Evolutionary conservation across 2,329 filamentous ascomycete species (phyloP).

Genomic region (Fusarium virguliforme): DNA sequence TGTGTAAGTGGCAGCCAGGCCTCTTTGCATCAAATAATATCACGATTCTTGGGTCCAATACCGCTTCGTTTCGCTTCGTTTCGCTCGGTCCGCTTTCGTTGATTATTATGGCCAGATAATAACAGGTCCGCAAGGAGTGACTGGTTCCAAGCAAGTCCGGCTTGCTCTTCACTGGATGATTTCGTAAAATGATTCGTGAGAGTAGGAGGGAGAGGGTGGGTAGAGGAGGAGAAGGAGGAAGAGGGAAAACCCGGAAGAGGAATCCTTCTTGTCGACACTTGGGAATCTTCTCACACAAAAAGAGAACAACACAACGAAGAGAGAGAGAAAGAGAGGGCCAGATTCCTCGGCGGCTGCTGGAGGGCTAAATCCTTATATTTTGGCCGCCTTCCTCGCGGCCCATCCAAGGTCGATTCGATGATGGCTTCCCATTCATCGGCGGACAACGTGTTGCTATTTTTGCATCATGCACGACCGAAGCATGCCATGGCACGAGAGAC

Average conservation of each 20-base stretch:
- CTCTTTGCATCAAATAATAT: conserved; percentile 50
- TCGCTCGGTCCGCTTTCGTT: conserved; percentile 37
- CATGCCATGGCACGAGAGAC: conserved; percentile 51
- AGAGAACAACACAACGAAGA: conserved; percentile 54
- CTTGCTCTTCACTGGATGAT: conserved; percentile 67
- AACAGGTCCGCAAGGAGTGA: conserved; percentile 60
- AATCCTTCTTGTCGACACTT: conserved; percentile 63
- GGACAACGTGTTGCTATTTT: conserved; percentile 57
- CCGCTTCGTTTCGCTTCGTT: conserved; percentile 1
- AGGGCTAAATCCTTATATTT: conserved; percentile 73
- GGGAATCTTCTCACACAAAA: conserved; percentile 57
- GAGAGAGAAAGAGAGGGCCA: conserved; percentile 57
- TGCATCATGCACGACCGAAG: conserved; percentile 52
- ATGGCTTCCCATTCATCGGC: conserved; percentile 42
- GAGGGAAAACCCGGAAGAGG: conserved; percentile 53
- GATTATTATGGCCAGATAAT: conserved; percentile 38
- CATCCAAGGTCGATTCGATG: conserved; percentile 50
- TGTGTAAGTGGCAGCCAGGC: conserved; percentile 49
- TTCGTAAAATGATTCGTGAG: conserved; percentile 45
- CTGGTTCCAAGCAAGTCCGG: conserved; percentile 72
- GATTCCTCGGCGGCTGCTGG: conserved; percentile 60
- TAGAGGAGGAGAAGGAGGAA: conserved; percentile 57
- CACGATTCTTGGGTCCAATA: conserved; percentile 35
- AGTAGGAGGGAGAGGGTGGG: conserved; percentile 54
- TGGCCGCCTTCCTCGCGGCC: conserved; percentile 64